Percentiles rank a stretch among this genome's conserved stretches.
These are phyloP conservation scores for Grigorovia humatica DNA, from an alignment of 805 yeast genomes.

Conservation along the genomic window DNA sequence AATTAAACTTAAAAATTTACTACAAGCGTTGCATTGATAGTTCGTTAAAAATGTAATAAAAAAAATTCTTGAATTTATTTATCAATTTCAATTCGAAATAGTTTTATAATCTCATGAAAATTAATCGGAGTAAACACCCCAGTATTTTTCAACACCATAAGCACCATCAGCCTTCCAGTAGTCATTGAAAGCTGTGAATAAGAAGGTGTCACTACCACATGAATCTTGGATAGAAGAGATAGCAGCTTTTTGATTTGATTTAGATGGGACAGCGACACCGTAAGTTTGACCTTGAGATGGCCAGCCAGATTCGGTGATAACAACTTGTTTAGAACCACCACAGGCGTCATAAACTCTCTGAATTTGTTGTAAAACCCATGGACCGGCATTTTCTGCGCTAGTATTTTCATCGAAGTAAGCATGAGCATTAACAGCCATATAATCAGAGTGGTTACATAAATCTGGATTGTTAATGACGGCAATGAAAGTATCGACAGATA, in stretches of 20 bases:
- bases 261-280: conserved; percentile 77
- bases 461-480: conserved; percentile 93
- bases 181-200: conserved; percentile 83
- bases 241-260: conserved; percentile 65
- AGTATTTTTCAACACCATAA: conserved; percentile 67
- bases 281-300: conserved; percentile 78
- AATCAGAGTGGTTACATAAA: conserved; percentile 80
- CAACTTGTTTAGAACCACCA: conserved; percentile 59
- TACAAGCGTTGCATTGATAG: not conserved
- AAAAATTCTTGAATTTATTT: not conserved
- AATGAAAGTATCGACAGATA: conserved; percentile 91
- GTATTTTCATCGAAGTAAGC: conserved; percentile 89
- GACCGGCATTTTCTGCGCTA: conserved; percentile 72
- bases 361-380: conserved; percentile 81
- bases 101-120: conserved; percentile 53
- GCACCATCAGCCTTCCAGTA: conserved; percentile 79
- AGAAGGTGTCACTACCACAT: conserved; percentile 59
- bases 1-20: no score
- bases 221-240: conserved; percentile 47
- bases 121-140: conserved; percentile 50
- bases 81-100: no score
- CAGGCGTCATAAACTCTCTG: conserved; percentile 84
- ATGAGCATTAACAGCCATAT: conserved; percentile 94
- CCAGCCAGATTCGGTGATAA: conserved; percentile 95
- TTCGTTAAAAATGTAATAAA: not conserved